A percentile compares a stretch with the other conserved stretches of the same genome.
Conservation (phyloP, 2,329 filamentous ascomycete species). For the Stachybotrys chlorohalonatus region DNA sequence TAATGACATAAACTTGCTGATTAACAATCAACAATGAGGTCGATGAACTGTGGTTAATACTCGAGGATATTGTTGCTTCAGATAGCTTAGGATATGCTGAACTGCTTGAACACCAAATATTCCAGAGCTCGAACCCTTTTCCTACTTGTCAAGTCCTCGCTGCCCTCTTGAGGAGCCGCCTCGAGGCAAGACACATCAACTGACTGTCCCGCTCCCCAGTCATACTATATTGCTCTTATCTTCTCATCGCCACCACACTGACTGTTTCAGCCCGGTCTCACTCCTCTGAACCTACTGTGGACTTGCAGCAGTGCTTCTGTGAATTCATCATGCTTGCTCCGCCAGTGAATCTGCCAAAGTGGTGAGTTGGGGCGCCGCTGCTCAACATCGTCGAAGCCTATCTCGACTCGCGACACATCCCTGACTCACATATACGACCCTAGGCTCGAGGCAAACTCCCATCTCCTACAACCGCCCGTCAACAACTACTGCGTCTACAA, state of each 20-base stretch:
- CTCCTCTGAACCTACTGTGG: no score
- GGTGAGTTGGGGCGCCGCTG: conserved; percentile 28
- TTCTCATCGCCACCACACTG: background rate
- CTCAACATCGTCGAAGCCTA: no score
- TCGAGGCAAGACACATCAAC: background rate
- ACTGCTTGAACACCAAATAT: no score
- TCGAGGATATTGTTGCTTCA: no score
- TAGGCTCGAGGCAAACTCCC: conserved; percentile 86
- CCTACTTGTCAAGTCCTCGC: background rate
- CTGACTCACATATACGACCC: conserved; percentile 3
- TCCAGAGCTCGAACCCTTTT: background rate
- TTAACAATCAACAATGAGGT: no score
- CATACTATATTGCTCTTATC: background rate
- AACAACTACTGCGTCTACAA: conserved; percentile 98
- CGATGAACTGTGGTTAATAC: no score
- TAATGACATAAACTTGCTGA: no score
- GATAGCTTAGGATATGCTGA: no score
- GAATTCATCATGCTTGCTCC: conserved; percentile 32
- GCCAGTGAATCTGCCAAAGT: conserved; percentile 49
- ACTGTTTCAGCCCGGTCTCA: background rate
- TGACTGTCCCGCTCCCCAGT: background rate
- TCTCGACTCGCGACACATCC: background rate
- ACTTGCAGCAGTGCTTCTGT: no score
- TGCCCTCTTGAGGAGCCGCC: background rate
- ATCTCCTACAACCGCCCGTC: conserved; percentile 85